phyloP scores from a whole-genome alignment of 768 basidiomycete species.

The Glaciozyma martinii region DNA sequence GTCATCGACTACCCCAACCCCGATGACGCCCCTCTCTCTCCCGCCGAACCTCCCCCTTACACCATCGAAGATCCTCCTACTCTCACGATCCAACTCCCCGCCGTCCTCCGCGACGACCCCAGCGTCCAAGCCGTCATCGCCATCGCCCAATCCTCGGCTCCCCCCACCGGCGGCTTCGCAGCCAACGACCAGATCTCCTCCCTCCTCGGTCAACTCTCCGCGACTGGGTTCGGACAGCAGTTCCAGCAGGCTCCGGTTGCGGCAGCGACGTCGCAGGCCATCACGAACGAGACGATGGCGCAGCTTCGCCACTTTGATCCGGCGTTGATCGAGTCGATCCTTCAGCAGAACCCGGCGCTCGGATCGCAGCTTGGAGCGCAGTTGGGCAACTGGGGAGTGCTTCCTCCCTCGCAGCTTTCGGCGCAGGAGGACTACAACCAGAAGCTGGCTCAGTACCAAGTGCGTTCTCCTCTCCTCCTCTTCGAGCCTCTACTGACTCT shows the following conservation, averaged over 20 bases:
- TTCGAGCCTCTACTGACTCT: background rate
- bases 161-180: background rate
- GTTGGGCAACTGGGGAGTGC: too few species aligned
- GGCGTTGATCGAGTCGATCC: background rate
- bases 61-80: background rate
- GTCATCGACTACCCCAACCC: constrained; percentile 1
- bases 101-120: constrained; percentile 1
- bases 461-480: too few species aligned
- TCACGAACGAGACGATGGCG: background rate
- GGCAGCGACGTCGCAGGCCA: background rate
- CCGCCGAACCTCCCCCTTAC: constrained; percentile 8
- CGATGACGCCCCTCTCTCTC: background rate
- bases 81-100: constrained; percentile 1
- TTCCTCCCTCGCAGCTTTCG: too few species aligned
- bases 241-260: background rate
- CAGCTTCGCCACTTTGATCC: background rate
- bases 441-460: too few species aligned
- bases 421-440: too few species aligned
- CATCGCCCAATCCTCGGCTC: constrained; percentile 1
- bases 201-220: constrained; percentile 13
- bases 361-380: too few species aligned
- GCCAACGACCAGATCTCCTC: constrained; percentile 13
- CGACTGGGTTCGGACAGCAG: background rate
- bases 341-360: too few species aligned
- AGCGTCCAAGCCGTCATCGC: constrained; percentile 5